Conservation (phyloP, 1,284 basidiomycete genomes). For the Xerocomus minutiporus region DNA sequence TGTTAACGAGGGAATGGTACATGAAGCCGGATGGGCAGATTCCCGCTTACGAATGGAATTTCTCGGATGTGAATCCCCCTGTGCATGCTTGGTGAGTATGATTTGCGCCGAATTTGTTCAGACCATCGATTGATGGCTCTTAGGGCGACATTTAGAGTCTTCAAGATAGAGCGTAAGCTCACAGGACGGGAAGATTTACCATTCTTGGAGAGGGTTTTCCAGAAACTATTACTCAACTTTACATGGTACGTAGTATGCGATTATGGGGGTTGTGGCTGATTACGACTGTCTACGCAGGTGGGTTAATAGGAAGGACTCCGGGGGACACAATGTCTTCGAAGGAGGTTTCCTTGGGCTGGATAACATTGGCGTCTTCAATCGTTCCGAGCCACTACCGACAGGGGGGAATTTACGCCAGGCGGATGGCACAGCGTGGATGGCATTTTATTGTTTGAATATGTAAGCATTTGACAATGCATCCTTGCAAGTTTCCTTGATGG, state of each 20-base stretch:
- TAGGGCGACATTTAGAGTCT: constrained; percentile 93
- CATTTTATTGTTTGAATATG: constrained; percentile 97
- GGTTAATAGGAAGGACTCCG: constrained; percentile 97
- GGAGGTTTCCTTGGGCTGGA: constrained; percentile 97
- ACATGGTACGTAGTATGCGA: constrained; percentile 64
- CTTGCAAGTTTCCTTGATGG: constrained; percentile 3
- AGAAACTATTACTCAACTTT: constrained; percentile 94
- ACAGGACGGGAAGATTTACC: constrained; percentile 86
- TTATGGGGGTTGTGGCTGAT: not conserved
- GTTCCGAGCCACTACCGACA: constrained; percentile 92
- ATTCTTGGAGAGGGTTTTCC: constrained; percentile 97
- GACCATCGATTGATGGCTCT: not conserved
- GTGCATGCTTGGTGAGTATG: constrained; percentile 84
- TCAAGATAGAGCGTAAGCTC: constrained; percentile 97
- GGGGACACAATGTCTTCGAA: constrained; percentile 95
- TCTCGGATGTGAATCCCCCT: constrained; percentile 93
- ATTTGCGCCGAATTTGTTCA: not conserved
- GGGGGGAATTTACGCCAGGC: constrained; percentile 91
- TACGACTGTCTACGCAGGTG: constrained; percentile 55
- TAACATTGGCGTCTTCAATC: constrained; percentile 98
- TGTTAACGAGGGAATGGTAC: constrained; percentile 98
- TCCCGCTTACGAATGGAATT: constrained; percentile 99
- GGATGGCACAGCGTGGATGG: constrained; percentile 99
- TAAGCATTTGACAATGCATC: constrained; percentile 32
- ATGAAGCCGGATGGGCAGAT: constrained; percentile 98